Conservation (phyloP, 2,329 filamentous ascomycete species). For the Stachybotrys chartarum region DNA sequence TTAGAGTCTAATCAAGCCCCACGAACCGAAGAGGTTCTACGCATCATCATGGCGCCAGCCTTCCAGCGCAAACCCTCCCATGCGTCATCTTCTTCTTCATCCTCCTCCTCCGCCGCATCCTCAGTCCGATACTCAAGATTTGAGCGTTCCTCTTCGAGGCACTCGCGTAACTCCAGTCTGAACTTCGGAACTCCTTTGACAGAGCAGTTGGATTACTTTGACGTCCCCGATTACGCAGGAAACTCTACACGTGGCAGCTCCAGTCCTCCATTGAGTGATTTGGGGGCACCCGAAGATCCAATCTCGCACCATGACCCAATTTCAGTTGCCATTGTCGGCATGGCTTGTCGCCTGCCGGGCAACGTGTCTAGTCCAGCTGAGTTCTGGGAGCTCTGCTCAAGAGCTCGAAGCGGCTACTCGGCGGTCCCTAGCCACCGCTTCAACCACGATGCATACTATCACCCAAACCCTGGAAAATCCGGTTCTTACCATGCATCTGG, state of each 20-base stretch:
- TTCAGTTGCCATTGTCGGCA: constrained; percentile 29
- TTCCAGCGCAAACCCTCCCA: neutral
- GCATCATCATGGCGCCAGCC: neutral
- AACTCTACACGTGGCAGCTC: neutral
- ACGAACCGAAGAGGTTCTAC: neutral
- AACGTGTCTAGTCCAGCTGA: constrained; percentile 22
- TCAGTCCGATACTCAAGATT: neutral
- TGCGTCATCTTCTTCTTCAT: neutral
- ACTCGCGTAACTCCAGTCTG: neutral
- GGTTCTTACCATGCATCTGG: constrained; percentile 9
- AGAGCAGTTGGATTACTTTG: neutral
- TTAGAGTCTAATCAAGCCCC: too few species aligned
- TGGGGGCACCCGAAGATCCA: neutral
- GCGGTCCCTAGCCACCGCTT: constrained; percentile 15
- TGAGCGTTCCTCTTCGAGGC: neutral
- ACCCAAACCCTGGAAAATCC: constrained; percentile 22
- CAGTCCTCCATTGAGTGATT: neutral
- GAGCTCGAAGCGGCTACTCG: constrained; percentile 25
- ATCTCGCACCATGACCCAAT: neutral
- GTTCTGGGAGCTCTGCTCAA: constrained; percentile 25
- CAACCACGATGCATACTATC: constrained; percentile 14
- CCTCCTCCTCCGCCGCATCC: neutral
- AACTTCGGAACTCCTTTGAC: neutral
- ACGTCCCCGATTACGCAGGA: neutral
- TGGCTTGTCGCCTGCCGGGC: constrained; percentile 29